Conservation (phyloP, 345 rosid genomes). For the Camelina hispida region DNA sequence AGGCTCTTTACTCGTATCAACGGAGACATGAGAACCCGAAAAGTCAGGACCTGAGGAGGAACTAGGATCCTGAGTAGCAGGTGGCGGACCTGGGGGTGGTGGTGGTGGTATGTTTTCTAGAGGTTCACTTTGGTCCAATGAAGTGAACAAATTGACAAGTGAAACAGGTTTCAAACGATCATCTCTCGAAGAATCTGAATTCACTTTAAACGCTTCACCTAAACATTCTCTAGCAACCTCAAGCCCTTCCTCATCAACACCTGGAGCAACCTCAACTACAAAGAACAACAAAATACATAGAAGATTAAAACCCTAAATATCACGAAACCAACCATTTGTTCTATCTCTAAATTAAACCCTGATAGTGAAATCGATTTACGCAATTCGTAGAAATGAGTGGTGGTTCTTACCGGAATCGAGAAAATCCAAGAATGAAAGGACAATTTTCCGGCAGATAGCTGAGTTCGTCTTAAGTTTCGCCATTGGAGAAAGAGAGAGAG, state of each 20-base stretch:
- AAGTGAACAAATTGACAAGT: slow-evolving; percentile 59
- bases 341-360: neutral
- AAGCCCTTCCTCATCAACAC: slow-evolving; percentile 79
- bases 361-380: neutral
- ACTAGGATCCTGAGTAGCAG: slow-evolving; percentile 45
- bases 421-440: slow-evolving; percentile 72
- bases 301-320: neutral
- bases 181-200: slow-evolving; percentile 41
- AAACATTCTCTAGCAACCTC: slow-evolving; percentile 84
- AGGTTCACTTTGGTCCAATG: slow-evolving; percentile 47
- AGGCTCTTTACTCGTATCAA: slow-evolving; percentile 26
- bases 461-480: slow-evolving; percentile 66
- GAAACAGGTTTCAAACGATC: slow-evolving; percentile 49
- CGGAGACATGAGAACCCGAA: slow-evolving; percentile 38
- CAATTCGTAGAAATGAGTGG: neutral
- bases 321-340: neutral
- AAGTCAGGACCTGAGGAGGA: slow-evolving; percentile 44
- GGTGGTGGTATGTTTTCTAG: neutral
- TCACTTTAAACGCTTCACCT: slow-evolving; percentile 59
- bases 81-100: neutral
- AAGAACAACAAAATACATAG: neutral
- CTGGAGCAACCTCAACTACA: slow-evolving; percentile 71
- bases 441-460: slow-evolving; percentile 70
- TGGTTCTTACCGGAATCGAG: slow-evolving; percentile 63
- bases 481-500: slow-evolving; percentile 41